Percentiles rank a stretch among this genome's conserved stretches.
These are phyloP conservation scores for Cryphonectria radicalis DNA, from an alignment of 2,329 filamentous ascomycete genomes.

Conservation along the genomic window DNA sequence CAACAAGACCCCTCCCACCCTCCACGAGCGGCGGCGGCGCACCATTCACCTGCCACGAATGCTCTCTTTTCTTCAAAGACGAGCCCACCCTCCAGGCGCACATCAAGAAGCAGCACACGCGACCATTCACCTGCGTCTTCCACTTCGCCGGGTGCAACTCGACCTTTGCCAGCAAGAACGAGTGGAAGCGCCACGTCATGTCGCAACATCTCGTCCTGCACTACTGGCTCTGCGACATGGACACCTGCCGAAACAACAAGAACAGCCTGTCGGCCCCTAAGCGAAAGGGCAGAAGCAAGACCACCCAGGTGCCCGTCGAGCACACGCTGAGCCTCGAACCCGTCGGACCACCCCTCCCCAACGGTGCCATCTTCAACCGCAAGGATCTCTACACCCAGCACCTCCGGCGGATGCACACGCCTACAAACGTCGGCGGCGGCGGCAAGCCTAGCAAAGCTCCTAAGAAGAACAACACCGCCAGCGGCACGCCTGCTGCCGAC, in stretches of 20 bases:
- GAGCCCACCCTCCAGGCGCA: slow-evolving; percentile 51
- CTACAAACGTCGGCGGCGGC: slow-evolving; percentile 46
- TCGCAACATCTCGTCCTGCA: slow-evolving; percentile 78
- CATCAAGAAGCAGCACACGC: slow-evolving; percentile 57
- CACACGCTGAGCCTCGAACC: slow-evolving; percentile 22
- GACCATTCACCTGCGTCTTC: slow-evolving; percentile 78
- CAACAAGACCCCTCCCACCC: slow-evolving; percentile 24
- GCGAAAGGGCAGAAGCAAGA: slow-evolving; percentile 23
- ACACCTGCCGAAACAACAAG: slow-evolving; percentile 50
- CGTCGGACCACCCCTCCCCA: slow-evolving; percentile 43
- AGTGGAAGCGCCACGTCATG: slow-evolving; percentile 89
- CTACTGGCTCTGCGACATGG: slow-evolving; percentile 77
- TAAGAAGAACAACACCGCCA: slow-evolving; percentile 14
- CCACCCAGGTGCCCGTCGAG: slow-evolving; percentile 17
- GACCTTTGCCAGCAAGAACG: slow-evolving; percentile 82
- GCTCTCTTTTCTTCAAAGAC: slow-evolving; percentile 50
- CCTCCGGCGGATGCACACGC: slow-evolving; percentile 80
- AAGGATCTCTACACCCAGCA: slow-evolving; percentile 93
- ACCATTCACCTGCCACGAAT: slow-evolving; percentile 42
- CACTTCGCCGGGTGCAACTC: slow-evolving; percentile 74
- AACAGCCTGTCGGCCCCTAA: slow-evolving; percentile 36
- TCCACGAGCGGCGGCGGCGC: slow-evolving; percentile 18
- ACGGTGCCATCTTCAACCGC: slow-evolving; percentile 77
- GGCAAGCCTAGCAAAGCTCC: slow-evolving; percentile 36
- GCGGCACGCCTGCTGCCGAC: slow-evolving; percentile 32